phyloP scores from a whole-genome alignment of 352 stramenopile species.

The Phytophthora capsici region DNA sequence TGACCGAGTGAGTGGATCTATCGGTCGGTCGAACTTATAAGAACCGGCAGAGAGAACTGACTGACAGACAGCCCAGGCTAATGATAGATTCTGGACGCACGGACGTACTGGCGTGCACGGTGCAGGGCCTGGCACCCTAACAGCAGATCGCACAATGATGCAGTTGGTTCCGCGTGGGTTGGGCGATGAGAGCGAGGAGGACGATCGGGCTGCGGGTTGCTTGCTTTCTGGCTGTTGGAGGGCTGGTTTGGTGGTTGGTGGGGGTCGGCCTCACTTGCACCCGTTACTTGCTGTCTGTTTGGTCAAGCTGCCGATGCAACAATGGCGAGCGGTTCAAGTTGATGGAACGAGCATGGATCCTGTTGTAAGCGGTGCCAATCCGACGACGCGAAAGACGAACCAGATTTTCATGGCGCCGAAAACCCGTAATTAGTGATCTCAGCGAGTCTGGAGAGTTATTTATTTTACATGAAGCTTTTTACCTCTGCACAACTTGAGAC shows the following conservation, averaged over 20 bases:
- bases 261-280: slow-evolving; percentile 9
- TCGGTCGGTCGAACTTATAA: slow-evolving; percentile 24
- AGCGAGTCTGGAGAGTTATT: slow-evolving; percentile 2
- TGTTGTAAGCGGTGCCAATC: slow-evolving; percentile 7
- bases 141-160: slow-evolving; percentile 21
- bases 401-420: slow-evolving; percentile 21
- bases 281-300: slow-evolving; percentile 29
- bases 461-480: too few species aligned
- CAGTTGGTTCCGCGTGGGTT: slow-evolving; percentile 17
- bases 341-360: slow-evolving; percentile 18
- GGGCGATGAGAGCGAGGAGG: slow-evolving; percentile 39
- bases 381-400: slow-evolving; percentile 34
- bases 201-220: slow-evolving; percentile 16
- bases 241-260: not conserved
- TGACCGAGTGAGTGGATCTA: slow-evolving; percentile 17
- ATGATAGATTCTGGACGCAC: slow-evolving; percentile 40
- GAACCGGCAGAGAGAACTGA: slow-evolving; percentile 36
- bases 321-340: slow-evolving; percentile 14
- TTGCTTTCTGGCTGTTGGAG: slow-evolving; percentile 5
- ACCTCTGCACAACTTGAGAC: not conserved
- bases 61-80: slow-evolving; percentile 35
- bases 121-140: slow-evolving; percentile 20
- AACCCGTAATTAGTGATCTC: slow-evolving; percentile 10
- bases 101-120: slow-evolving; percentile 9
- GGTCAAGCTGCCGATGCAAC: slow-evolving; percentile 31